A percentile compares a stretch with the other conserved stretches of the same genome.
These are phyloP conservation scores for Xylariaceae sp. DNA, from an alignment of 2,329 filamentous ascomycete genomes.

Conservation along the genomic window DNA sequence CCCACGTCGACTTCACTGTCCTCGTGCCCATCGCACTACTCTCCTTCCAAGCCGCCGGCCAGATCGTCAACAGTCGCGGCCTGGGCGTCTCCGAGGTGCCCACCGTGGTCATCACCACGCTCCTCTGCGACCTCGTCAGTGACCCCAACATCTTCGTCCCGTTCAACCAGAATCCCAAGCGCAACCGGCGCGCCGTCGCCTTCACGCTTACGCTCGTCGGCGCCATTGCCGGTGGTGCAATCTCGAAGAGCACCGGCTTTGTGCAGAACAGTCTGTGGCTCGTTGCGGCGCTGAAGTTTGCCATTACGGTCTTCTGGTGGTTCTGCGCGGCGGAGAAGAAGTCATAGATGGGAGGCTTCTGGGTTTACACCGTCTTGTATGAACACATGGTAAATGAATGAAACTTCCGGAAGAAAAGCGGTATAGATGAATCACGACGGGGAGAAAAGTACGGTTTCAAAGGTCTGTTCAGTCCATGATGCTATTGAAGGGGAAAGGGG, in stretches of 20 bases:
- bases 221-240: conserved; percentile 44
- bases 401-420: too few relatives aligned
- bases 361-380: background rate
- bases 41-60: conserved; percentile 51
- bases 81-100: conserved; percentile 51
- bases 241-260: conserved; percentile 39
- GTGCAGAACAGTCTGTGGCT: conserved; percentile 43
- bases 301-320: conserved; percentile 34
- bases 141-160: conserved; percentile 45
- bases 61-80: conserved; percentile 48
- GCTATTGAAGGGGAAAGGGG: background rate
- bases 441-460: too few relatives aligned
- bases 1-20: conserved; percentile 27
- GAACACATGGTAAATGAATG: too few relatives aligned
- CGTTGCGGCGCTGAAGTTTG: conserved; percentile 40
- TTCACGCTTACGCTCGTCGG: conserved; percentile 43
- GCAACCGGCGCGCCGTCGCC: conserved; percentile 43
- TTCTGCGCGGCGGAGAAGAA: conserved; percentile 18
- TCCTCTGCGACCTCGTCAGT: conserved; percentile 50
- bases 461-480: background rate
- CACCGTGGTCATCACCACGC: conserved; percentile 50
- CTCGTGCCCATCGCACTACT: conserved; percentile 41
- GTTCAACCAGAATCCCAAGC: conserved; percentile 41
- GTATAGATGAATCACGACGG: too few relatives aligned
- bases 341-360: background rate